Base-by-base conservation (phyloP, 2,329 filamentous ascomycete genomes). In the Colletotrichum sp. region DNA sequence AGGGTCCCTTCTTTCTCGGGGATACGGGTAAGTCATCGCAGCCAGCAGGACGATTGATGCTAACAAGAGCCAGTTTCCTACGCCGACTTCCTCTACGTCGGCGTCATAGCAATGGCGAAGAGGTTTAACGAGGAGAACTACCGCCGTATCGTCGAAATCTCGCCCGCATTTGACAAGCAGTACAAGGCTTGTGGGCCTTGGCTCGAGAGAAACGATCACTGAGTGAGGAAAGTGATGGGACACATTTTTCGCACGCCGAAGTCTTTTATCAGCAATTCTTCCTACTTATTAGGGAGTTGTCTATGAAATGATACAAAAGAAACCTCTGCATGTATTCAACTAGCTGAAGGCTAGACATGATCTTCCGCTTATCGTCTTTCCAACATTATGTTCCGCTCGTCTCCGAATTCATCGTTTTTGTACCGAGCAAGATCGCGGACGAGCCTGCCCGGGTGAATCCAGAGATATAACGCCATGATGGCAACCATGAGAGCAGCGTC, bases 1-100 rank as follows among this genome's bases (percentile, higher is more conserved):
- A 88, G 0, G 93, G 93, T 0, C 90, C 91, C 0, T 95, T 91
- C 80, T 91, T 95, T 71, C 65, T 90, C 76, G 93, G 93, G 0
- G 83, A 88, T 63, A 87, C 26, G 86, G 75, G 84, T 88, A 6
- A 87, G 86, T 21, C n/a, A 28, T 21, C 9, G 5, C 3, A 3
- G 8, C 13, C 13, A 3, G 3, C 15, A n/a, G 21, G 18, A 24
- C 2, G 24, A 4, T 26, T 18, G 16, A 26, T 49, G 30, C 60
- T 64, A 15, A 69, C 18, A 9, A 5, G 1, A 2, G 2, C 1
- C 13, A 78, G 77, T 75, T 6, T 77, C 77, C 1, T 93, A 90
- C 81, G 89, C 88, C 6, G 92, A 93, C 80, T 90, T 94, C 71
- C 85, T 91, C 3, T 89, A 92, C 80, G 88, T 88, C 1, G 86